Conservation (phyloP, 2,329 filamentous ascomycete genomes). For the Ophiognomonia clavigignenti-juglandacearum region DNA sequence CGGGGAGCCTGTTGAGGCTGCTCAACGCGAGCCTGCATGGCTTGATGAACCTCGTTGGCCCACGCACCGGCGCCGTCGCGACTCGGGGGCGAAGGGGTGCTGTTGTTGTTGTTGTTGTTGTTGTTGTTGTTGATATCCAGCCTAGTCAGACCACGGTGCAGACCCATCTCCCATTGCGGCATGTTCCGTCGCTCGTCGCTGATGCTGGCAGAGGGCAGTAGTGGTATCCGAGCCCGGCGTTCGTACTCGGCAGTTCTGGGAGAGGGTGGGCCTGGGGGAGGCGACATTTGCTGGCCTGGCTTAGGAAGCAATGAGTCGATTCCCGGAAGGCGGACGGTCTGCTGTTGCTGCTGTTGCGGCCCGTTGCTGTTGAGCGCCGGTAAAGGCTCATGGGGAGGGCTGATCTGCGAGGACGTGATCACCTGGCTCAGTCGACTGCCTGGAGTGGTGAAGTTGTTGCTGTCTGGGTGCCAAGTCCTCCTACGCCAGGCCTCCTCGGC, state of each 20-base stretch:
- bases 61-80: constrained; percentile 49
- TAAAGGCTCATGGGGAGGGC: constrained; percentile 47
- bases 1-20: constrained; percentile 31
- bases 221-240: constrained; percentile 31
- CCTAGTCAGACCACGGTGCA: constrained; percentile 62
- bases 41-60: constrained; percentile 52
- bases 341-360: constrained; percentile 44
- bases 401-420: constrained; percentile 61
- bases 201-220: constrained; percentile 27
- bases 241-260: constrained; percentile 72
- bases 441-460: constrained; percentile 57
- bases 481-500: constrained; percentile 75
- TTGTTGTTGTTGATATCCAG: constrained; percentile 66
- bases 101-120: no score
- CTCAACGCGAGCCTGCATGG: constrained; percentile 51
- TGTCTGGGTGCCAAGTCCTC: constrained; percentile 87
- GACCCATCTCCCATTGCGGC: constrained; percentile 59
- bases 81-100: constrained; percentile 35
- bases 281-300: constrained; percentile 57
- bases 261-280: constrained; percentile 60
- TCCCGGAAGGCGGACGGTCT: constrained; percentile 68
- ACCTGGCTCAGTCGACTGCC: constrained; percentile 74
- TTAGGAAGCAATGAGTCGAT: constrained; percentile 88
- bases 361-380: constrained; percentile 38
- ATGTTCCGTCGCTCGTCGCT: constrained; percentile 45